Base-by-base conservation (phyloP, 169 alveolate species). In the Plasmodium reichenowi region DNA sequence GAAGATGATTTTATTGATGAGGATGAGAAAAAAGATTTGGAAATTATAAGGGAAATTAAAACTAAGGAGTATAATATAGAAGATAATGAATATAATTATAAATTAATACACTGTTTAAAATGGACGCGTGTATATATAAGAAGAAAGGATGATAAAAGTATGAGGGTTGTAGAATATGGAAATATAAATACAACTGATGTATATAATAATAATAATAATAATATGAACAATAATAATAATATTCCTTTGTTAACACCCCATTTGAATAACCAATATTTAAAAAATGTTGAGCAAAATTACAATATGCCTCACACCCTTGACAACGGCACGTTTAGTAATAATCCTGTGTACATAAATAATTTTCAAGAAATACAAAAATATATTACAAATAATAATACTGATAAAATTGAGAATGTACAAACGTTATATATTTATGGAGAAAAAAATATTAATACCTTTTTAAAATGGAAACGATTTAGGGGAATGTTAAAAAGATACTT, bases 401-500 rank as follows among this genome's bases (percentile, higher is more conserved):
- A 32, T 32, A 56, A 83, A 32, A 60, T 83, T 6, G 91, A 67
- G 0, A 29, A 47, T 32, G 66, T 83, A 13, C 91, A 83, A 22
- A 83, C 91, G 0, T 47, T 83, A 17, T 83, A 83, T 62, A 83
- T 83, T n/a, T 83, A 83, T 68, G 91, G 91, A 48, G 59, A 83
- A 24, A 66, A 83, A 45, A 83, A 83, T 67, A 83, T 83, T 47
- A 70, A 83, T 50, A 68, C 83, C 2, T 83, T 83, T 68, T 56
- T 83, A 38, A 70, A 72, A 60, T 83, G 91, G 91, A 83, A 58
- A 54, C 47, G 62, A 47, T 83, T 83, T 22, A 29, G 91, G 68
- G 38, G 52, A 15, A 15, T 83, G 56, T 6, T 83, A 20, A 83
- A 68, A 68, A 83, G 54, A 68, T 83, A 83, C 29, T 83, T 83